phyloP scores from a whole-genome alignment of 805 yeast species.

The Cyberlindnera mycetangii region DNA sequence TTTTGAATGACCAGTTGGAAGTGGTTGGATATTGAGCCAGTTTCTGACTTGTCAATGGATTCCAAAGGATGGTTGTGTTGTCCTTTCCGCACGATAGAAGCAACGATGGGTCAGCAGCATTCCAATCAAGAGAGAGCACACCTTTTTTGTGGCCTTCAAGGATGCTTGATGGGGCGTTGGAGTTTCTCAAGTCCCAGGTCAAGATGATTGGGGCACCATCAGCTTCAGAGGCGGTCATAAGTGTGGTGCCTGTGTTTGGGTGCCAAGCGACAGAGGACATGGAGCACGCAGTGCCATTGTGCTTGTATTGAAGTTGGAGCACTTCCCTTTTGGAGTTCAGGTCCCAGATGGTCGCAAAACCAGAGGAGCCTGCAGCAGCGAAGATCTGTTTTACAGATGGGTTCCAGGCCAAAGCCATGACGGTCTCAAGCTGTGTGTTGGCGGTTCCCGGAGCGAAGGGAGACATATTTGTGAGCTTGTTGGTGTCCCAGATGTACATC shows the following conservation, averaged over 20 bases:
- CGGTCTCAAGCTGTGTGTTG: slow-evolving; percentile 76
- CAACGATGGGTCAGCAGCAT: slow-evolving; percentile 72
- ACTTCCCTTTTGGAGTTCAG: slow-evolving; percentile 84
- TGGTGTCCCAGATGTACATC: slow-evolving; percentile 86
- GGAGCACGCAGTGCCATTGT: slow-evolving; percentile 55
- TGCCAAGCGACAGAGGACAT: slow-evolving; percentile 92
- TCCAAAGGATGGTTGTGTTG: slow-evolving; percentile 85
- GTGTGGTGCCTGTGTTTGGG: slow-evolving; percentile 80
- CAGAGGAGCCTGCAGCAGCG: slow-evolving; percentile 84
- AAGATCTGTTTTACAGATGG: slow-evolving; percentile 77
- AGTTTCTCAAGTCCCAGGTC: slow-evolving; percentile 93
- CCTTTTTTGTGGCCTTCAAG: slow-evolving; percentile 85
- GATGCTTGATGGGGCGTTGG: slow-evolving; percentile 81
- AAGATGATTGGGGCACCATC: slow-evolving; percentile 78
- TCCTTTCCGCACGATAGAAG: slow-evolving; percentile 92
- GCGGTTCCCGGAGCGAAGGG: slow-evolving; percentile 71
- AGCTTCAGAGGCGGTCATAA: slow-evolving; percentile 82
- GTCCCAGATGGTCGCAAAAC: slow-evolving; percentile 93
- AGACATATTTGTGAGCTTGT: slow-evolving; percentile 47
- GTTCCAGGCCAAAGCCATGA: slow-evolving; percentile 87
- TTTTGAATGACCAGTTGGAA: slow-evolving; percentile 90
- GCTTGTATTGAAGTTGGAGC: slow-evolving; percentile 72
- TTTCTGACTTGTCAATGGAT: slow-evolving; percentile 69
- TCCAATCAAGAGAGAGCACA: slow-evolving; percentile 90
- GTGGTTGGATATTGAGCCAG: slow-evolving; percentile 88